Conservation (phyloP, 140 eudicot genomes). For the Erigeron philadelphicus region DNA sequence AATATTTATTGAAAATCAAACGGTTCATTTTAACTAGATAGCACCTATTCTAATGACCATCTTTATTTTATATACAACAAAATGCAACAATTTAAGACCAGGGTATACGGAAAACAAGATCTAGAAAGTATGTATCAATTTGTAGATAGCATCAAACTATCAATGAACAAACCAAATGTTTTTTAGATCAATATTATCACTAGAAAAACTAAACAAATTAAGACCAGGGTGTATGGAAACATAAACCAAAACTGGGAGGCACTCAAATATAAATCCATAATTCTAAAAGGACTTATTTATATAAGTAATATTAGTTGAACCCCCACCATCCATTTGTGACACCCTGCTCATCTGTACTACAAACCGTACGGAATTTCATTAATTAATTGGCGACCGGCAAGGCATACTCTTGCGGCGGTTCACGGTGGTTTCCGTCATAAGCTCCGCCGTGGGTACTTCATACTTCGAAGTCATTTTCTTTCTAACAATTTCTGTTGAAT, state of each 20-base stretch:
- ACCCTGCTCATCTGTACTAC: slow-evolving; percentile 10
- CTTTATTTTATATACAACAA: no score
- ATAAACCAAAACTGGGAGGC: slow-evolving; percentile 27
- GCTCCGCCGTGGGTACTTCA: slow-evolving; percentile 21
- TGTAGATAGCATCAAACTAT: background rate
- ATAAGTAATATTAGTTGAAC: slow-evolving; percentile 7
- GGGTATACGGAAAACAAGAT: no score
- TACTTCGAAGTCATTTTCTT: slow-evolving; percentile 43
- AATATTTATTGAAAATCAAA: no score
- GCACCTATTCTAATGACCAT: no score
- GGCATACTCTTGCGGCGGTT: slow-evolving; percentile 72
- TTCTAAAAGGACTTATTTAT: slow-evolving; percentile 20
- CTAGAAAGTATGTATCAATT: background rate
- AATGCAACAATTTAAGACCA: no score
- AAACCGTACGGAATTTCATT: slow-evolving; percentile 35
- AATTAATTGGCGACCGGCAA: slow-evolving; percentile 55
- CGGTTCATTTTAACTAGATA: no score
- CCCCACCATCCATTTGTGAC: slow-evolving; percentile 12
- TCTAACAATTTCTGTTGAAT: slow-evolving; percentile 48
- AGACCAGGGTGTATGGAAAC: background rate
- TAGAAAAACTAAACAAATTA: background rate
- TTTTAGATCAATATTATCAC: background rate
- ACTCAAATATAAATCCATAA: background rate
- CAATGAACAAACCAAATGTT: background rate
- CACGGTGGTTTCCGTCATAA: slow-evolving; percentile 21